phyloP scores from a whole-genome alignment of 441 rosid species.

The Dalechampia spathulata region DNA sequence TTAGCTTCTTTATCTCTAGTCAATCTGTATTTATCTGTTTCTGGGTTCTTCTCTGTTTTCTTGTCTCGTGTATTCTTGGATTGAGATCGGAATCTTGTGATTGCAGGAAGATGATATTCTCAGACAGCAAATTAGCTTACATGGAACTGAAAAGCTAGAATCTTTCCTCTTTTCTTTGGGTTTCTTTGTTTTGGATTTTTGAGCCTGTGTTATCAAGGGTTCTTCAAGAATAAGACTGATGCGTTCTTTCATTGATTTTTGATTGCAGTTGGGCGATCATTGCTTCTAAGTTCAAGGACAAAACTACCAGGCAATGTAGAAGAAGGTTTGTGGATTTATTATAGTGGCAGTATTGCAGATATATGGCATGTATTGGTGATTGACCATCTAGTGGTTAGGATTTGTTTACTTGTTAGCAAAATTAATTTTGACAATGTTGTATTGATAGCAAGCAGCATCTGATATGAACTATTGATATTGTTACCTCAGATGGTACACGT shows the following conservation, averaged over 20 bases:
- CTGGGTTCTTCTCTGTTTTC: background rate
- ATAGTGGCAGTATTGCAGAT: constrained; percentile 1
- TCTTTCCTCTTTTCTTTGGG: constrained; percentile 1
- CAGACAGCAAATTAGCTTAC: constrained; percentile 67
- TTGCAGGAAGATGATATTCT: constrained; percentile 93
- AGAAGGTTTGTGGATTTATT: constrained; percentile 63
- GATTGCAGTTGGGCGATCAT: constrained; percentile 82
- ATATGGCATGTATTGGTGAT: constrained; percentile 6
- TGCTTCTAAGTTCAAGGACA: constrained; percentile 86
- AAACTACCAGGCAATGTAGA: constrained; percentile 94
- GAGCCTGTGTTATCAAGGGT: background rate
- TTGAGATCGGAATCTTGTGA: constrained; percentile 13
- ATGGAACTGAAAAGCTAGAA: constrained; percentile 88
- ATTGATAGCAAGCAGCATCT: too few relatives aligned
- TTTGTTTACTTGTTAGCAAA: too few relatives aligned
- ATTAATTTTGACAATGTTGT: too few relatives aligned
- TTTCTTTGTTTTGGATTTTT: background rate
- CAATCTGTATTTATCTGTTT: background rate
- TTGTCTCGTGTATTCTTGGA: constrained; percentile 7
- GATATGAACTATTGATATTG: constrained; percentile 1
- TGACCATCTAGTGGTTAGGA: constrained; percentile 13
- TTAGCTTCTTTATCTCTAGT: too few relatives aligned
- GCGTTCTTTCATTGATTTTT: constrained; percentile 12
- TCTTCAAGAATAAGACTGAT: constrained; percentile 4
- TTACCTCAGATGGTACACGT: constrained; percentile 82